Evolutionary conservation across 192 early-diverging fungal species (phyloP).

Genomic region (Phlyctochytrium planicorne): DNA sequence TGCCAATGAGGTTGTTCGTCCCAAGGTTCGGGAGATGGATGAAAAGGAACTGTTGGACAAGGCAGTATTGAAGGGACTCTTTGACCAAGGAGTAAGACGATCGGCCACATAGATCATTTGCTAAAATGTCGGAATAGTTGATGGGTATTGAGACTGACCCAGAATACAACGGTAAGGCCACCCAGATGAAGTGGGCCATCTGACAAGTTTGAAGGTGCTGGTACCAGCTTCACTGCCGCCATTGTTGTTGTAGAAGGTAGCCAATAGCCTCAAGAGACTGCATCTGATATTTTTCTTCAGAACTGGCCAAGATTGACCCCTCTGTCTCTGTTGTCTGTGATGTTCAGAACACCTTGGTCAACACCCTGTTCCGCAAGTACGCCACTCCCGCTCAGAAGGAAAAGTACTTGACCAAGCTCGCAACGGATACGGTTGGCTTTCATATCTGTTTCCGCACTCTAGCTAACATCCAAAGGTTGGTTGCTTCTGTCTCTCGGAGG

Average conservation of each 20-base stretch:
- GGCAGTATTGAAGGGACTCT: slow-evolving; percentile 75
- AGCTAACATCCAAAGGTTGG: slow-evolving; percentile 62
- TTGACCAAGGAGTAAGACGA: slow-evolving; percentile 81
- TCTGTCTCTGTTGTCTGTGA: slow-evolving; percentile 89
- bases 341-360: slow-evolving; percentile 96
- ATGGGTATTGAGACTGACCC: slow-evolving; percentile 90
- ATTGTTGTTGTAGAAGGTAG: slow-evolving; percentile 84
- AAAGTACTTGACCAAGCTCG: slow-evolving; percentile 82
- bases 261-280: neutral
- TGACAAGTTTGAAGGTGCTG: slow-evolving; percentile 77
- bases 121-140: too few relatives aligned
- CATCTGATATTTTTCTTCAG: slow-evolving; percentile 30
- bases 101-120: too few relatives aligned
- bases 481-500: slow-evolving; percentile 93
- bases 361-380: slow-evolving; percentile 88
- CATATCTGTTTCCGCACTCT: slow-evolving; percentile 14
- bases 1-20: slow-evolving; percentile 78
- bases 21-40: slow-evolving; percentile 89
- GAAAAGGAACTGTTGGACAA: slow-evolving; percentile 83
- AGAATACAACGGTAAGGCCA: slow-evolving; percentile 78
- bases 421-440: slow-evolving; percentile 60
- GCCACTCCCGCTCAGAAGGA: slow-evolving; percentile 70
- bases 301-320: slow-evolving; percentile 94
- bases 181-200: slow-evolving; percentile 82
- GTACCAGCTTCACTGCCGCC: slow-evolving; percentile 80